These are phyloP conservation scores for Kuraishia cidri DNA, from an alignment of 805 yeast species.

Conservation along the genomic window DNA sequence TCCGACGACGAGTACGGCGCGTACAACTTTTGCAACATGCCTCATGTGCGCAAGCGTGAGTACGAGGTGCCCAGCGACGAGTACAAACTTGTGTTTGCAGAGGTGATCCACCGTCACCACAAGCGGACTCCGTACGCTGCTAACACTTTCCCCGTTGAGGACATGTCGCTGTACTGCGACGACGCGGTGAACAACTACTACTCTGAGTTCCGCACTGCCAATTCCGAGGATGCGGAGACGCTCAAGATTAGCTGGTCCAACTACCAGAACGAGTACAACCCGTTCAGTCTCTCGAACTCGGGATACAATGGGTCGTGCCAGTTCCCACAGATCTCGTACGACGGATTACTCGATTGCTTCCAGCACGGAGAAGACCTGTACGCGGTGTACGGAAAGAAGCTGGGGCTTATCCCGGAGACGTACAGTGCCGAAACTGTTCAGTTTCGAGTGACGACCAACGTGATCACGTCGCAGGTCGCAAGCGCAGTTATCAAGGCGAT, in stretches of 20 bases:
- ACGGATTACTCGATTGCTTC: slow-evolving; percentile 27
- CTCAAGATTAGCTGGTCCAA: slow-evolving; percentile 14
- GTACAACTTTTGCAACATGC: slow-evolving; percentile 36
- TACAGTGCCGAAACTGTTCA: slow-evolving; percentile 19
- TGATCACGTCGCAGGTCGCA: slow-evolving; percentile 29
- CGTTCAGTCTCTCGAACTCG: slow-evolving; percentile 13
- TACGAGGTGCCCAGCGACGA: slow-evolving; percentile 13
- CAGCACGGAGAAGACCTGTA: slow-evolving; percentile 28
- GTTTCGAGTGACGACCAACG: slow-evolving; percentile 27
- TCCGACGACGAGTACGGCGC: slow-evolving; percentile 20
- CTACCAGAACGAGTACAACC: slow-evolving; percentile 18
- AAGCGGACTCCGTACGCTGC: slow-evolving; percentile 29
- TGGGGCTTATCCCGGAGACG: slow-evolving; percentile 23
- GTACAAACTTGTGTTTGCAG: slow-evolving; percentile 24
- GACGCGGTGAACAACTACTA: neutral
- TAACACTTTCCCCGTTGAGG: slow-evolving; percentile 10
- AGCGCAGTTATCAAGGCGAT: slow-evolving; percentile 25
- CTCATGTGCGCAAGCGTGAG: slow-evolving; percentile 26
- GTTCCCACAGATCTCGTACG: slow-evolving; percentile 29
- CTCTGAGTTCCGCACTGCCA: no score
- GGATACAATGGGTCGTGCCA: slow-evolving; percentile 24
- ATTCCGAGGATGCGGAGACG: no score
- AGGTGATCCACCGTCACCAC: slow-evolving; percentile 33
- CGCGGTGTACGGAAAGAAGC: slow-evolving; percentile 26
- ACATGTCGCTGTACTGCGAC: slow-evolving; percentile 1